phyloP scores from a whole-genome alignment of 306 rosid genomes.

The Cucurbita argyrosperma region DNA sequence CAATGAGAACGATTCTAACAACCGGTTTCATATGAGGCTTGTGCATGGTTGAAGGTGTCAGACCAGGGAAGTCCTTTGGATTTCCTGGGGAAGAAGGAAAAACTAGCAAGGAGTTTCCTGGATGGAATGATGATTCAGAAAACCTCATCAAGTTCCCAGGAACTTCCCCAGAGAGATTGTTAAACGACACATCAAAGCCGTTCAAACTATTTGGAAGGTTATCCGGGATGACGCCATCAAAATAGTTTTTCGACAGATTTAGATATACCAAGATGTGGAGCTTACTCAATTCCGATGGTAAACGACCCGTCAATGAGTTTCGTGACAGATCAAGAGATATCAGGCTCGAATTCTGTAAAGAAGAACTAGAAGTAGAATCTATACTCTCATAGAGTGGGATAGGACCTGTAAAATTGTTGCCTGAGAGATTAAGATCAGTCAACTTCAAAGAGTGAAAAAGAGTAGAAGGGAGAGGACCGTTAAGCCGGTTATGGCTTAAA shows the following conservation, averaged over 20 bases:
- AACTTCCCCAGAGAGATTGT: constrained; percentile 53
- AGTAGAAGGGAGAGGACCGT: constrained; percentile 40
- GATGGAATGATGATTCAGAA: constrained; percentile 67
- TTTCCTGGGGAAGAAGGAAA: constrained; percentile 26
- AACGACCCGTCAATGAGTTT: constrained; percentile 47
- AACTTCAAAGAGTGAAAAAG: constrained; percentile 45
- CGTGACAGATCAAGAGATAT: constrained; percentile 53
- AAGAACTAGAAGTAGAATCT: constrained; percentile 7
- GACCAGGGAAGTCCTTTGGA: constrained; percentile 20
- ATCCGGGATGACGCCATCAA: constrained; percentile 51
- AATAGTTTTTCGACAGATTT: constrained; percentile 36
- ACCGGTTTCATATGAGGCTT: constrained; percentile 27
- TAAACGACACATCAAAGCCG: constrained; percentile 49
- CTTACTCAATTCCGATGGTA: constrained; percentile 34
- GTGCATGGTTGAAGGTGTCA: constrained; percentile 12
- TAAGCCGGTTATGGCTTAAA: constrained; percentile 54
- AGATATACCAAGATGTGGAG: constrained; percentile 42
- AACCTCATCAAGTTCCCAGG: constrained; percentile 43
- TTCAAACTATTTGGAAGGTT: constrained; percentile 41
- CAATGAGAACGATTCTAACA: constrained; percentile 39
- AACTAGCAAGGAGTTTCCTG: constrained; percentile 48
- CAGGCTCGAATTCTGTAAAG: constrained; percentile 26
- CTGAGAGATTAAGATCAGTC: constrained; percentile 42
- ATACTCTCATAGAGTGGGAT: constrained; percentile 23
- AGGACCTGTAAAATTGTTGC: constrained; percentile 49